Evolutionary conservation across 164 flowering plant genomes (phyloP).

Genomic region (Tetracentron sinense): DNA sequence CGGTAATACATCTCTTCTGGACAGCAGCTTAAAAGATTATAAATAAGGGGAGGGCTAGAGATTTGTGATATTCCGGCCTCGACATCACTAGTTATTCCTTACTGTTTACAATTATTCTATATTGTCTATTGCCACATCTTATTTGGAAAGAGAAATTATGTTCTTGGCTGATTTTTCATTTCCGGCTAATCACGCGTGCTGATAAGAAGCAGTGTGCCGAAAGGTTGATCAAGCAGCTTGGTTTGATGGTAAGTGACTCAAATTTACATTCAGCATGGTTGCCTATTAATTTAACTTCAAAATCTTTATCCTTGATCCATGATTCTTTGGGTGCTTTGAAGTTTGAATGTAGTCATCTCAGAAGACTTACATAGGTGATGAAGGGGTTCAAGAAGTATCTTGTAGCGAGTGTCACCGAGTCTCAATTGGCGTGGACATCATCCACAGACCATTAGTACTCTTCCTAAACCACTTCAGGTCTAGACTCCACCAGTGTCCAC

Average conservation of each 20-base stretch:
- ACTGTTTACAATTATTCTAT: no score
- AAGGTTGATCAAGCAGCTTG: constrained; percentile 63
- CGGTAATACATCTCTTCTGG: no score
- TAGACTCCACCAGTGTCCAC: constrained; percentile 74
- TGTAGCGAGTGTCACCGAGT: constrained; percentile 75
- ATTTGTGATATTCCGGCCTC: no score
- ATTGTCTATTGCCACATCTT: no score
- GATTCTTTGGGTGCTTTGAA: constrained; percentile 1
- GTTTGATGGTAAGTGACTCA: constrained; percentile 41
- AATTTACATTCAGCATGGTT: no score
- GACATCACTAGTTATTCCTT: no score
- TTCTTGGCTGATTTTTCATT: no score
- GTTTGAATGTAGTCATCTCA: constrained; percentile 38
- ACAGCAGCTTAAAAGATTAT: no score
- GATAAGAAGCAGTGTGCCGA: constrained; percentile 60
- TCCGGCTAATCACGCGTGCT: constrained; percentile 38
- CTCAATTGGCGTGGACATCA: constrained; percentile 71
- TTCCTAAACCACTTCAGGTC: constrained; percentile 76
- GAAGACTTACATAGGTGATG: constrained; percentile 75
- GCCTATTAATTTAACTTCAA: no score
- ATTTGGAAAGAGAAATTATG: no score
- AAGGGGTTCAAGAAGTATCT: constrained; percentile 65
- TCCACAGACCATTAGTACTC: constrained; percentile 61
- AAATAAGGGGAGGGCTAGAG: no score
- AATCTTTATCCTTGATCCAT: not conserved